Percentiles rank a stretch among this genome's conserved stretches.
Evolutionary conservation across 2,329 filamentous ascomycete genomes (phyloP).

Genomic region (Fusarium chlamydosporum): DNA sequence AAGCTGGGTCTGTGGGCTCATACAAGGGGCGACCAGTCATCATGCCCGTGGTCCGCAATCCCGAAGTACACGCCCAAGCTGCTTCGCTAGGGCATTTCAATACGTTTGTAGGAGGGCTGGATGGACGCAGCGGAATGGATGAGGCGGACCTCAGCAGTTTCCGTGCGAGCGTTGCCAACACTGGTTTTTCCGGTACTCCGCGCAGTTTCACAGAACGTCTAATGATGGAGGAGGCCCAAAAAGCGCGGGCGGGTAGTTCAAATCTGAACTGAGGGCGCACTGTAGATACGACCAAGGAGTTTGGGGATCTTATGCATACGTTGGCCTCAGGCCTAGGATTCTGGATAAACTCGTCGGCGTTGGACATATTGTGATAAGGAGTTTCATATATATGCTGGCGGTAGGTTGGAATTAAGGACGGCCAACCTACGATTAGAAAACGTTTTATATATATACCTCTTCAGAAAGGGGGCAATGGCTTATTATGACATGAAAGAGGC

Average conservation of each 20-base stretch:
- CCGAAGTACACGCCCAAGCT: constrained; percentile 64
- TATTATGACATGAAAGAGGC: constrained; percentile 12
- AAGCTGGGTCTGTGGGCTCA: constrained; percentile 64
- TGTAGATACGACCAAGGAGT: constrained; percentile 41
- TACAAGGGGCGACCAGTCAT: constrained; percentile 68
- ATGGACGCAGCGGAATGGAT: constrained; percentile 65
- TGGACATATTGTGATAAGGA: constrained; percentile 44
- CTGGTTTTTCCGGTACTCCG: constrained; percentile 61
- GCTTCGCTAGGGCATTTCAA: constrained; percentile 64
- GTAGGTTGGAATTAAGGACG: constrained; percentile 23
- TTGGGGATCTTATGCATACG: constrained; percentile 45
- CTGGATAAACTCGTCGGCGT: constrained; percentile 51
- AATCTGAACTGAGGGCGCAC: constrained; percentile 38
- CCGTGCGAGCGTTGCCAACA: constrained; percentile 58
- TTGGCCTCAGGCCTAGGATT: constrained; percentile 43
- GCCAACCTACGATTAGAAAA: constrained; percentile 32
- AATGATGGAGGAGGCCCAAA: constrained; percentile 63
- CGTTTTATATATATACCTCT: constrained; percentile 29
- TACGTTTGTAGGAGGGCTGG: constrained; percentile 67
- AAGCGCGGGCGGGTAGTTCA: constrained; percentile 44
- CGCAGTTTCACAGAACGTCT: constrained; percentile 65
- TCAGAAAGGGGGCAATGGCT: constrained; percentile 25
- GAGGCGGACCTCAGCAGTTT: constrained; percentile 62
- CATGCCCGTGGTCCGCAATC: constrained; percentile 66
- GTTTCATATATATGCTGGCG: constrained; percentile 38